Evolutionary conservation across 352 stramenopile species (phyloP), one percentile per base, ranked within the genome.

Genomic region (Phytophthora hibernalis): DNA sequence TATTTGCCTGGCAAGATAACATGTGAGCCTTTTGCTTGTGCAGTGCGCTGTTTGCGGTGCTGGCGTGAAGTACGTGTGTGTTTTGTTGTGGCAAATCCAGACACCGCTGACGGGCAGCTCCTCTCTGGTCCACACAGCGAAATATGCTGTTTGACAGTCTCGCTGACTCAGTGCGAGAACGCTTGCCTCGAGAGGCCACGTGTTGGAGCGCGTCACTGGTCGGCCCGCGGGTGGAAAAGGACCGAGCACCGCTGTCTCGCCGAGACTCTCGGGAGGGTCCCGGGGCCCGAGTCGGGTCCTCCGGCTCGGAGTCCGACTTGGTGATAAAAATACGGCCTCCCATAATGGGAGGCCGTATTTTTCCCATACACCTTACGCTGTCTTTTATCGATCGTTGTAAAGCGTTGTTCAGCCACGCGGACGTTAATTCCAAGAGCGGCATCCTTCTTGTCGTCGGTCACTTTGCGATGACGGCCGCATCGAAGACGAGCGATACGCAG

Each of bases 61-160:
- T 40, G 62, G 56, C 54, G 53, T 44, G n/a, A n/a, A n/a, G 68
- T 59, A 12, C 7, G 37, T 44, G n/a, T 18, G n/a, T 48, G 42
- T 48, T 21, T 33, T 16, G 11, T 47, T 64, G 18, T 48, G 15
- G 35, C 50, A 56, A 58, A 49, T 53, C 44, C 24, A 35, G 21
- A 18, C 18, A 28, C 40, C 21, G 28, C 37, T 48, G 49, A 30
- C 37, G 18, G 20, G 35, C 28, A 55, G 44, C 18, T 57, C 37
- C 49, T 43, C 18, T 3, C 44, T 58, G 40, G n/a, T n/a, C n/a
- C n/a, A n/a, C n/a, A n/a, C n/a, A n/a, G 51, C 49, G 22, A 70
- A 65, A 64, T 74, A 72, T 74, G 65, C 49, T 74, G 50, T 77
- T 72, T 74, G 52, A 33, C 60, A 68, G 65, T 55, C 43, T 59